Percentiles rank a stretch among this genome's conserved stretches.
Evolutionary conservation across 495 filamentous ascomycete genomes (phyloP).

Genomic region (Aspergillus baeticus): DNA sequence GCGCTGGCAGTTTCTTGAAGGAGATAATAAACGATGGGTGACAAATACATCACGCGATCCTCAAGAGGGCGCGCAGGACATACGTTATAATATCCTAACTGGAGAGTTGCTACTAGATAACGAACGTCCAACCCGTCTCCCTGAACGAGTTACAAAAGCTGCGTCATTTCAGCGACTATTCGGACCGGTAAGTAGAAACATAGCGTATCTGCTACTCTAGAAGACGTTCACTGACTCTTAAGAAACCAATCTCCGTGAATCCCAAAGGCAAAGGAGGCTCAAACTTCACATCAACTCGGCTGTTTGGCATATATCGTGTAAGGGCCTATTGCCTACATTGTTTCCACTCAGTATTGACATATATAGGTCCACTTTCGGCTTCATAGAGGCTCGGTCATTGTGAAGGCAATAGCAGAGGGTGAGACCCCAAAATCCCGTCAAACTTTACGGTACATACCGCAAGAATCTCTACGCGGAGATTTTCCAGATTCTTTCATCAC

Average conservation of each 20-base stretch:
- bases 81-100: slow-evolving; percentile 13
- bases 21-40: slow-evolving; percentile 7
- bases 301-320: slow-evolving; percentile 26
- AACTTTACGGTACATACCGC: slow-evolving; percentile 45
- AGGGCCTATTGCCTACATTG: not conserved
- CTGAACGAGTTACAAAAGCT: slow-evolving; percentile 42
- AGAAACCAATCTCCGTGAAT: slow-evolving; percentile 31
- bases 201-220: not conserved
- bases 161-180: slow-evolving; percentile 37
- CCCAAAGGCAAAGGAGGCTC: slow-evolving; percentile 43
- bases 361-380: slow-evolving; percentile 39
- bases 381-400: slow-evolving; percentile 19
- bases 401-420: slow-evolving; percentile 7
- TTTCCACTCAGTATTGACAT: not conserved
- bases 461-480: slow-evolving; percentile 30
- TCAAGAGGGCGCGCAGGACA: not conserved
- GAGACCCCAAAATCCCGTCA: not conserved
- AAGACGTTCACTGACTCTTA: not conserved
- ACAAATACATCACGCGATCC: not conserved
- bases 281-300: slow-evolving; percentile 34
- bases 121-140: slow-evolving; percentile 35
- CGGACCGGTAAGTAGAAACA: slow-evolving; percentile 26
- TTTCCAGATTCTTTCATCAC: slow-evolving; percentile 48
- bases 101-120: slow-evolving; percentile 21
- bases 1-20: slow-evolving; percentile 4